Conservation (phyloP, 148 eudicot genomes). For the Chenopodium berlandieri region DNA sequence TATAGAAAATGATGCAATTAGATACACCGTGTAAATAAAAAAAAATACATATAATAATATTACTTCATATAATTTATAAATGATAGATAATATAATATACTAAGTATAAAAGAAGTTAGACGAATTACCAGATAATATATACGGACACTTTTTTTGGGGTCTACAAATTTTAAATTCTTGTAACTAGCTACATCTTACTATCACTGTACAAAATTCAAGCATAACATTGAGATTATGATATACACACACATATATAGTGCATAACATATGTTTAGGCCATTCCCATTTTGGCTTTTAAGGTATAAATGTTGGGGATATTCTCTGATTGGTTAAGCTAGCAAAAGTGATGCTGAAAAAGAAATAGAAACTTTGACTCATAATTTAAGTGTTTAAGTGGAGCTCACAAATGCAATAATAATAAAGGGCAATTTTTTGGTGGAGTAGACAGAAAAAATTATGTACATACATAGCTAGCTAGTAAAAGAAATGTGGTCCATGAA, state of each 20-base stretch:
- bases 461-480: constrained; percentile 3
- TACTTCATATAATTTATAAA: too few relatives aligned
- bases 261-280: background rate
- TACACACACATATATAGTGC: background rate
- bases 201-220: too few relatives aligned
- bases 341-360: constrained; percentile 9
- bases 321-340: background rate
- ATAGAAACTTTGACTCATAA: constrained; percentile 1
- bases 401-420: constrained; percentile 12
- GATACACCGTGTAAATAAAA: too few relatives aligned
- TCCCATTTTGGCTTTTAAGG: background rate
- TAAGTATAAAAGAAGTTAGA: background rate
- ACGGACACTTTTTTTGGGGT: background rate
- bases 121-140: background rate
- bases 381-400: constrained; percentile 13
- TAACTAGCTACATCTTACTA: too few relatives aligned
- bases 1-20: too few relatives aligned
- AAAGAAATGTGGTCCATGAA: constrained; percentile 22
- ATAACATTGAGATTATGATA: too few relatives aligned
- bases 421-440: constrained; percentile 6
- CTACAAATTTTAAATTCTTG: background rate
- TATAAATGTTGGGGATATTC: background rate
- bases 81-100: too few relatives aligned
- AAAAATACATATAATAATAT: too few relatives aligned
- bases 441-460: background rate